Base-by-base conservation (phyloP, 2,329 filamentous ascomycete genomes). In the Neofusicoccum cordaticola region DNA sequence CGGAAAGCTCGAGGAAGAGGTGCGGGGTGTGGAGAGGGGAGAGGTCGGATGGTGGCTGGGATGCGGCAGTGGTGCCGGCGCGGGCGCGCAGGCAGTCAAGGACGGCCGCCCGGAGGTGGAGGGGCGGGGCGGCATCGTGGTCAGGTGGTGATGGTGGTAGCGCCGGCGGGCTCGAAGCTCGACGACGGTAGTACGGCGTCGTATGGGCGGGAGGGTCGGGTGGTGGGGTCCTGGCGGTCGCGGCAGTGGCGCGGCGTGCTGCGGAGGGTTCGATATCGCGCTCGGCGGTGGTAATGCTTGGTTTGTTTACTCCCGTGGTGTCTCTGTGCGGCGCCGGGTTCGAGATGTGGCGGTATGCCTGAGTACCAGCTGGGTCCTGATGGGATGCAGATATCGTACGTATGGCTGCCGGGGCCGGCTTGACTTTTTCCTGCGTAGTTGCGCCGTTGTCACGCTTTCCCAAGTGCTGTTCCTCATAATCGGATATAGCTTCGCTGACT, bases 1-100 rank as follows among this genome's bases (percentile, higher is more conserved):
- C 53, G 3, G 15, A 12, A 3, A 57, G 53, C 27, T 57, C 53
- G 39, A 57, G 53, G 53, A 57, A 57, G 53, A 57, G 53, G 53
- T 57, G 39, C 6, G 53, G 53, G 13, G 39, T 34, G 53, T 44
- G 39, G 11, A 57, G 39, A 0, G 15, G 39, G 11, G 53, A 1
- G 4, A 17, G 15, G 39, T 13, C 4, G 22, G 35, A 12, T 13
- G 39, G 22, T 3, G 51, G 19, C 1, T 13, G 2, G 31, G 48
- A 37, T 22, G 22, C 22, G 15, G 48, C 17, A 5, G 17, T 6
- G 51, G 15, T 19, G 27, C 13, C 11, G 22, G 12, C 37, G 39
- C 39, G 53, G 22, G 53, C 19, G 22, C 27, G 39, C 9, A 57
- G 53, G 39, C 22, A 17, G 4, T 9, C 53, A 39, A 57, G 19